Evolutionary conservation across 2,329 filamentous ascomycete species (phyloP).

Genomic region (Colletotrichum noveboracense): DNA sequence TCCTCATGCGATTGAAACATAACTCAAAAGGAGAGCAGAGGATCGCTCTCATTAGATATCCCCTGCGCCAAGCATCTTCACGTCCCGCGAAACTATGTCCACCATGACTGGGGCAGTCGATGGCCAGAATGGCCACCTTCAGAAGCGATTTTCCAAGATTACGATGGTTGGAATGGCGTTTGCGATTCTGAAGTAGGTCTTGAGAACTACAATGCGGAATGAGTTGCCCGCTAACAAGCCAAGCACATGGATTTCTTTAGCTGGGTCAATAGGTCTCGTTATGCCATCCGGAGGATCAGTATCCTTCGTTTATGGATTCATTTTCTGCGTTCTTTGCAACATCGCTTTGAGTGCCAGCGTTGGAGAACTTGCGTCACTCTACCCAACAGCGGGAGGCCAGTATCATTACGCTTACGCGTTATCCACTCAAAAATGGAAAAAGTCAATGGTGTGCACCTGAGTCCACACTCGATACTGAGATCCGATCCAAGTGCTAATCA

Average conservation of each 20-base stretch:
- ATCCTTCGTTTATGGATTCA: slow-evolving; percentile 48
- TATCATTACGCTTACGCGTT: slow-evolving; percentile 50
- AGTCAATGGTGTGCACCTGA: slow-evolving; percentile 32
- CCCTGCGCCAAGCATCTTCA: background rate
- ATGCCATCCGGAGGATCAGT: slow-evolving; percentile 46
- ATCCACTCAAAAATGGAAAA: slow-evolving; percentile 42
- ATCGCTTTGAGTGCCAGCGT: slow-evolving; percentile 45
- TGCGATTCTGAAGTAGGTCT: slow-evolving; percentile 44
- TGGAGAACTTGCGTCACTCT: slow-evolving; percentile 48
- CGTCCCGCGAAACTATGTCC: background rate
- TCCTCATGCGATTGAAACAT: background rate
- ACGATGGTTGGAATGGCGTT: slow-evolving; percentile 50
- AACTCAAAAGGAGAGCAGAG: background rate
- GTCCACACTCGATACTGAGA: fast-evolving
- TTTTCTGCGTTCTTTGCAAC: slow-evolving; percentile 51
- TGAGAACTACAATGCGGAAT: background rate
- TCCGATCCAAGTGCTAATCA: background rate
- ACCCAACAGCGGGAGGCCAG: slow-evolving; percentile 51
- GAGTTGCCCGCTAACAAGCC: background rate
- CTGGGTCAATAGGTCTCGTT: slow-evolving; percentile 45
- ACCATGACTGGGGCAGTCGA: background rate
- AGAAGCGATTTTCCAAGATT: slow-evolving; percentile 41
- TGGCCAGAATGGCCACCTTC: slow-evolving; percentile 32
- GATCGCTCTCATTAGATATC: background rate
- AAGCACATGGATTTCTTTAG: slow-evolving; percentile 45